Percentiles rank a stretch among this genome's conserved stretches.
phyloP scores from a whole-genome alignment of 2,329 filamentous ascomycete genomes.

The Seiridium cupressi region DNA sequence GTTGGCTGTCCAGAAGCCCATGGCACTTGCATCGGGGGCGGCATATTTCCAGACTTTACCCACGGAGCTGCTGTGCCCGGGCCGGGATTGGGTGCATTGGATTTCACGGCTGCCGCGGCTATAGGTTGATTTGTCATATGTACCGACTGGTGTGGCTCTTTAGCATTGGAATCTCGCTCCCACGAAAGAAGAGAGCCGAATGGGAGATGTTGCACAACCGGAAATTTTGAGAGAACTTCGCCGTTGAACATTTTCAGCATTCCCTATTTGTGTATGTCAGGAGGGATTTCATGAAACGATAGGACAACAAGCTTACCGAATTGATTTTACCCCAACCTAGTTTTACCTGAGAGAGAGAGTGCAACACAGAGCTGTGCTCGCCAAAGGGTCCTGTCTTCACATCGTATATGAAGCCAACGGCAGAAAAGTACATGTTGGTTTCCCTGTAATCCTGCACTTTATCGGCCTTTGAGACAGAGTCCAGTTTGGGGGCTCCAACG shows the following conservation, averaged over 20 bases:
- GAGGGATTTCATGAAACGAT: not conserved
- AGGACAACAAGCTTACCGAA: slow-evolving; percentile 47
- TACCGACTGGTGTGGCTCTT: slow-evolving; percentile 44
- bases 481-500: slow-evolving; percentile 67
- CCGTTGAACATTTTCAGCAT: slow-evolving; percentile 99
- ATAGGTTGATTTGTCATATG: slow-evolving; percentile 58
- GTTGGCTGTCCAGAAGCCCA: slow-evolving; percentile 18
- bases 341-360: slow-evolving; percentile 87
- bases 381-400: slow-evolving; percentile 97
- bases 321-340: slow-evolving; percentile 99
- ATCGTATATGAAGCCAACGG: slow-evolving; percentile 94
- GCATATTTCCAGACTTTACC: slow-evolving; percentile 40
- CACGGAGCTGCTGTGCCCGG: slow-evolving; percentile 42
- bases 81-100: slow-evolving; percentile 16
- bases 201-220: slow-evolving; percentile 94
- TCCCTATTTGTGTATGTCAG: slow-evolving; percentile 49
- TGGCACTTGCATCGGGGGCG: slow-evolving; percentile 20
- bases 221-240: slow-evolving; percentile 94
- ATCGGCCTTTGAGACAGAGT: slow-evolving; percentile 63
- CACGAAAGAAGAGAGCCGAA: slow-evolving; percentile 81
- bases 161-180: slow-evolving; percentile 65
- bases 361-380: slow-evolving; percentile 93
- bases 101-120: slow-evolving; percentile 22
- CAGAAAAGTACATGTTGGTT: slow-evolving; percentile 87
- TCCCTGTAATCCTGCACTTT: slow-evolving; percentile 64